phyloP scores from a whole-genome alignment of 2,329 filamentous ascomycete species.

The Dryadomyces quercivorus region DNA sequence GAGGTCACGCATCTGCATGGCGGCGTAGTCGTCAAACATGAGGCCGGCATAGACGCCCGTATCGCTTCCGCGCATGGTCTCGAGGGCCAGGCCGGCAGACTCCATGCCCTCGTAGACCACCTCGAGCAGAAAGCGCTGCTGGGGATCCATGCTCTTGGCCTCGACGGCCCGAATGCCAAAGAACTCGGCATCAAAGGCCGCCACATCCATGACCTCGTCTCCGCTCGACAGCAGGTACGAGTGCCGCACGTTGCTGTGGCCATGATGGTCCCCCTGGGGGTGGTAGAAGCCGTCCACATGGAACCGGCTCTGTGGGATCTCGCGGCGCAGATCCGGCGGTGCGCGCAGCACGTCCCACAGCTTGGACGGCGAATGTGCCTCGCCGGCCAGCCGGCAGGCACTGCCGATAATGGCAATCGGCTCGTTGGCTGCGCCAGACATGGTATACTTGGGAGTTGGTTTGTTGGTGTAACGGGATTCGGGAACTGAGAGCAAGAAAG shows the following conservation, averaged over 20 bases:
- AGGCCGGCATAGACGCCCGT: constrained; percentile 16
- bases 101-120: constrained; percentile 55
- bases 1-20: constrained; percentile 12
- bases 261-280: constrained; percentile 12
- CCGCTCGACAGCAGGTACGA: constrained; percentile 2
- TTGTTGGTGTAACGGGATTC: too few species aligned
- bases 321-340: constrained; percentile 15
- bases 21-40: constrained; percentile 16
- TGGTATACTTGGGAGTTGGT: background rate
- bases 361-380: constrained; percentile 9
- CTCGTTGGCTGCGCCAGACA: background rate
- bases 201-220: background rate
- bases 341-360: constrained; percentile 18
- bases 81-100: constrained; percentile 1
- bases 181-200: constrained; percentile 47
- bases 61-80: background rate
- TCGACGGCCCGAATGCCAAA: constrained; percentile 60
- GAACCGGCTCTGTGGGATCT: constrained; percentile 17
- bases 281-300: constrained; percentile 20
- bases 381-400: background rate
- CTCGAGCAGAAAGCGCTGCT: constrained; percentile 49
- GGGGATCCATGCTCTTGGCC: constrained; percentile 53
- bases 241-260: background rate
- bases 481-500: too few species aligned
- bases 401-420: background rate